Conservation (phyloP, 805 yeast species). For the Candida pseudoglaebosa region DNA sequence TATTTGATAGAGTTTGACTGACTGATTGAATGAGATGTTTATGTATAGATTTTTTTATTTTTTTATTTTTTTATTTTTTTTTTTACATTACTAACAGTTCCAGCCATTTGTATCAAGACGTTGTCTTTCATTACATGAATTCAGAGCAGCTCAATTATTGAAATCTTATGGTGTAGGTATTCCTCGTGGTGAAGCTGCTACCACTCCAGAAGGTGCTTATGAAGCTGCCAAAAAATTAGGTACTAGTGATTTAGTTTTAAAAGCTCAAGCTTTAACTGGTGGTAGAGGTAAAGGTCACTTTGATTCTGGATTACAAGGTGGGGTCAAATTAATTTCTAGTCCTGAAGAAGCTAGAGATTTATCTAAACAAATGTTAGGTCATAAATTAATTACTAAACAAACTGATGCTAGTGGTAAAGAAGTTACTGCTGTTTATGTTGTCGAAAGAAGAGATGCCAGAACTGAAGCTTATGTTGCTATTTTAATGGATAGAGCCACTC, state of each 20-base stretch:
- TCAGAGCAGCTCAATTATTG: conserved; percentile 86
- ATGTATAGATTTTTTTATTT: too few species aligned
- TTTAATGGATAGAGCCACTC: conserved; percentile 88
- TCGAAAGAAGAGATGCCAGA: conserved; percentile 88
- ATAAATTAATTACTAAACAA: conserved; percentile 95
- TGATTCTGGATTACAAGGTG: conserved; percentile 93
- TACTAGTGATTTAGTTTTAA: conserved; percentile 82
- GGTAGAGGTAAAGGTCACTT: conserved; percentile 99
- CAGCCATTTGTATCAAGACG: conserved; percentile 46
- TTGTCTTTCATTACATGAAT: conserved; percentile 89
- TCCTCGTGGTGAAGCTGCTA: conserved; percentile 89
- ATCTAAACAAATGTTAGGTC: conserved; percentile 86
- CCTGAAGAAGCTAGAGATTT: conserved; percentile 83
- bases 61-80: too few species aligned
- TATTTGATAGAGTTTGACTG: too few species aligned
- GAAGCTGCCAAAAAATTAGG: conserved; percentile 73
- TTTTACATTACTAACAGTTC: conserved; percentile 3
- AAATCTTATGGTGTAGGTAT: conserved; percentile 82
- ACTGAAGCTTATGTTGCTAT: conserved; percentile 96
- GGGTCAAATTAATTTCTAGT: conserved; percentile 84
- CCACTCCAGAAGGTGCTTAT: conserved; percentile 84
- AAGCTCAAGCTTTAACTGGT: conserved; percentile 98
- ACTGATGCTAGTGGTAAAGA: conserved; percentile 96
- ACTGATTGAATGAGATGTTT: too few species aligned
- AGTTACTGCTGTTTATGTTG: conserved; percentile 94